Evolutionary conservation across 192 early-diverging fungal genomes (phyloP), one percentile per base, ranked within the genome.

Genomic region (Entomortierella lignicola): DNA sequence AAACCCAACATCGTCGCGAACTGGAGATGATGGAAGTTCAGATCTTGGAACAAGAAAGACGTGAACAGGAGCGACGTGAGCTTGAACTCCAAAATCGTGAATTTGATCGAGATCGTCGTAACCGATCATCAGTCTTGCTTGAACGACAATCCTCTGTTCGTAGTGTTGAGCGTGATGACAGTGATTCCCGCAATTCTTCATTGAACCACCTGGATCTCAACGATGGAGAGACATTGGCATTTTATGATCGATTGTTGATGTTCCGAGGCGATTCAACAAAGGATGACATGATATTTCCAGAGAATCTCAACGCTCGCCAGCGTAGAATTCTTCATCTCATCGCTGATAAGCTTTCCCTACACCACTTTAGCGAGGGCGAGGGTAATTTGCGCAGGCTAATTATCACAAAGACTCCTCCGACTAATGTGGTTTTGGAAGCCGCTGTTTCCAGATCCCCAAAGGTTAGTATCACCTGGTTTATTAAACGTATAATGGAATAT

Each of bases 221-320:
- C 57, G 89, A 94, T 73, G 81, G 86, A 15, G 88, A 88, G 58
- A 92, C 91, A 8, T 82, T 92, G 32, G 83, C 86, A 50, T 85
- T 92, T 31, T 94, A 94, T 66, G 91, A 92, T 34, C 85, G 89
- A 52, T 64, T 94, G 59, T 85, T 91, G 64, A 84, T 89, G 44
- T 94, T 94, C 70, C 83, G 91, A 69, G 88, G 90, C 58, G 89
- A 92, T 75, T 87, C 89, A 55, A 77, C 82, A 15, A 79, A 89
- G 48, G 89, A 88, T n/a, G 90, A 91, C 70, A 85, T 94, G 53
- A 87, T 88, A 59, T 91, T 92, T 63, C 84, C 90, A 17, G 89
- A 87, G 66, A 81, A 85, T 32, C 77, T 90, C 20, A 85, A 85
- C 66, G 70, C 83, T 18, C 84, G 87, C 48, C 89, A 92, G 58